Percentiles rank a stretch among this genome's conserved stretches.
Evolutionary conservation across 1,284 basidiomycete genomes (phyloP).

Genomic region (Psilocybe mexicana): DNA sequence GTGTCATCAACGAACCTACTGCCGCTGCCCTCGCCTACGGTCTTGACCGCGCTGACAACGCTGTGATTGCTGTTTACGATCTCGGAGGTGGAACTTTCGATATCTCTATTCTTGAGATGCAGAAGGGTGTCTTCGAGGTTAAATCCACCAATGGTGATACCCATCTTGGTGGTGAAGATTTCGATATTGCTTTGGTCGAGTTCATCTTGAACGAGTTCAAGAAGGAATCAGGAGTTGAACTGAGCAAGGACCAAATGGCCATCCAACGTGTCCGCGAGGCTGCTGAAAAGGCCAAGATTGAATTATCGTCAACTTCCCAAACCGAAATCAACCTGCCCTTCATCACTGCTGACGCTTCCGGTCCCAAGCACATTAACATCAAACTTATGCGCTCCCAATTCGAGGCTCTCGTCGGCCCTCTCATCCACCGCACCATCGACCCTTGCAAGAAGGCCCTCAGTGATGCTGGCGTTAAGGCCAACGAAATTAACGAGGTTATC

Average conservation of each 20-base stretch:
- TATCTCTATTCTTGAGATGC: constrained; percentile 99
- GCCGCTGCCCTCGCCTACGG: constrained; percentile 98
- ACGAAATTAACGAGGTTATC: constrained; percentile 95
- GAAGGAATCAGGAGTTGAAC: constrained; percentile 86
- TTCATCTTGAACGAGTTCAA: constrained; percentile 92
- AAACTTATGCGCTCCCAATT: constrained; percentile 90
- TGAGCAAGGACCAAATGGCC: constrained; percentile 91
- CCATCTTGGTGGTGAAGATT: constrained; percentile 98
- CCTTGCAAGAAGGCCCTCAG: constrained; percentile 95
- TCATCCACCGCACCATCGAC: constrained; percentile 91
- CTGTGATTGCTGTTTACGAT: constrained; percentile 96
- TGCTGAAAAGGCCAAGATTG: constrained; percentile 99
- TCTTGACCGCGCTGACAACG: constrained; percentile 81
- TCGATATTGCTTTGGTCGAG: constrained; percentile 90
- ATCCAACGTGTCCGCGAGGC: constrained; percentile 99
- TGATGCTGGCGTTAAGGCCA: constrained; percentile 92
- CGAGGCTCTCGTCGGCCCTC: constrained; percentile 80
- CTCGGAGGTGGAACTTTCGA: constrained; percentile 94
- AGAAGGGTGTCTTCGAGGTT: constrained; percentile 99
- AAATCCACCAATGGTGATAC: constrained; percentile 99
- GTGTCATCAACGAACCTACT: constrained; percentile 99
- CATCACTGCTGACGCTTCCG: constrained; percentile 93
- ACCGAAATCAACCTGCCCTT: constrained; percentile 98
- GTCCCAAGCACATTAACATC: constrained; percentile 95
- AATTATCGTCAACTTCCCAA: constrained; percentile 90